Evolutionary conservation across 2,329 filamentous ascomycete species (phyloP), one percentile per base, ranked within the genome.

Genomic region (Alternaria viburni): DNA sequence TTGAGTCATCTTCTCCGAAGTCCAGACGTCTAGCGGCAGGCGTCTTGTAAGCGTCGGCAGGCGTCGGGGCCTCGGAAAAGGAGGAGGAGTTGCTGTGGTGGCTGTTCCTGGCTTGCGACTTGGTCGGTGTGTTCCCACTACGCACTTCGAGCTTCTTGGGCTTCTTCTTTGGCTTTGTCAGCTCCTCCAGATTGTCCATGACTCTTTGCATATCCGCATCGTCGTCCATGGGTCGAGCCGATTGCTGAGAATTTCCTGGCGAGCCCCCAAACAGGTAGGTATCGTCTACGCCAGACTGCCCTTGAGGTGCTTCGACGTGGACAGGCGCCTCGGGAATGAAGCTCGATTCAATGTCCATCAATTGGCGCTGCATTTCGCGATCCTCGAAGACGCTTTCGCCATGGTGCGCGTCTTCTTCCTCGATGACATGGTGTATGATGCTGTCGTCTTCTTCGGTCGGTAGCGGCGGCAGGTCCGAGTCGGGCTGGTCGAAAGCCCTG

Each of bases 301-400:
- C 70, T 41, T 75, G 73, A 6, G 69, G 50, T 23, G 69, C 64
- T 19, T 72, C 73, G 10, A 63, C 69, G 21, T 73, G 70, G 7
- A 76, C 67, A 3, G 85, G 85, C 2, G 82, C 80, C 49, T 89
- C 87, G 0, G 87, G 87, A 47, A 89, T 65, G 68, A 90, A 89
- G 71, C 87, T 89, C 4, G 88, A 89, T 73, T 89, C 88, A 59
- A 89, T 83, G 68, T 90, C 87, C 82, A 87, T 84, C 66, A 90
- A 75, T 66, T 86, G 86, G 61, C 84, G 82, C 67, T 84, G 84
- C 85, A 89, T 88, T 70, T 88, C 87, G 56, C 80, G 81, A 74
- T 89, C 87, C 69, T 88, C 83, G 36, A 88, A 66, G 13, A 73
- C 78, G 61, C 81, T 81, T 36, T 73, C 80, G 44, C 82, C 81